These are phyloP conservation scores for Fusarium zealandicum DNA, from an alignment of 2,329 filamentous ascomycete genomes.

Conservation along the genomic window DNA sequence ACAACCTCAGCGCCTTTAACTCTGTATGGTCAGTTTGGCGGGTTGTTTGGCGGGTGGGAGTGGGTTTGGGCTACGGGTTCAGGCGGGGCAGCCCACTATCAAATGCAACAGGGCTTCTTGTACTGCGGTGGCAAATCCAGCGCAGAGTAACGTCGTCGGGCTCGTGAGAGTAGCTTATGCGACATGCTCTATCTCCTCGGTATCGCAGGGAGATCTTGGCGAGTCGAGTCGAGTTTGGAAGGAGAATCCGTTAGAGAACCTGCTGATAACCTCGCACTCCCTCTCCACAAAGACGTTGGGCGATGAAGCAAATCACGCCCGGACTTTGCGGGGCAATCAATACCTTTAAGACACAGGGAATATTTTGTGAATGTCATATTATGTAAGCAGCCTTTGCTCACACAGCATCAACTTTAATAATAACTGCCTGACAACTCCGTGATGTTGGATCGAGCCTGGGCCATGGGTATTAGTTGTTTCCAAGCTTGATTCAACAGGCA, in stretches of 20 bases:
- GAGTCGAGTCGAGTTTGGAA: background rate
- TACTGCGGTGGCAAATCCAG: slow-evolving; percentile 39
- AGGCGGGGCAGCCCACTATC: slow-evolving; percentile 38
- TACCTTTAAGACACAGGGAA: slow-evolving; percentile 7
- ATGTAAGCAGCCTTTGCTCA: slow-evolving; percentile 34
- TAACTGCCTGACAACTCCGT: background rate
- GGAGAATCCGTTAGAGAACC: background rate
- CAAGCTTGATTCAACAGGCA: too few relatives aligned
- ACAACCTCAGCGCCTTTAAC: slow-evolving; percentile 17
- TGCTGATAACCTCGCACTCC: background rate
- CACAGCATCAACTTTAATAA: background rate
- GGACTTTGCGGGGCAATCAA: slow-evolving; percentile 10
- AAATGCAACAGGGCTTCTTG: slow-evolving; percentile 20
- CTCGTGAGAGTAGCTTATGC: slow-evolving; percentile 24
- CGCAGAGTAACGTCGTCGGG: slow-evolving; percentile 25
- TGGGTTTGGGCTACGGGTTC: slow-evolving; percentile 22
- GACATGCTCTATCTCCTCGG: slow-evolving; percentile 27
- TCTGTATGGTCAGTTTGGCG: slow-evolving; percentile 25
- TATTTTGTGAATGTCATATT: slow-evolving; percentile 43
- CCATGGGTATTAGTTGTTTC: too few relatives aligned
- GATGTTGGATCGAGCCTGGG: background rate
- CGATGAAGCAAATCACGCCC: slow-evolving; percentile 6
- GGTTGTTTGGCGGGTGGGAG: slow-evolving; percentile 15
- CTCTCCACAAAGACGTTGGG: background rate
- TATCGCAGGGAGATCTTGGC: background rate